phyloP scores from a whole-genome alignment of 2,329 filamentous ascomycete genomes.

The Penicillium sp. region DNA sequence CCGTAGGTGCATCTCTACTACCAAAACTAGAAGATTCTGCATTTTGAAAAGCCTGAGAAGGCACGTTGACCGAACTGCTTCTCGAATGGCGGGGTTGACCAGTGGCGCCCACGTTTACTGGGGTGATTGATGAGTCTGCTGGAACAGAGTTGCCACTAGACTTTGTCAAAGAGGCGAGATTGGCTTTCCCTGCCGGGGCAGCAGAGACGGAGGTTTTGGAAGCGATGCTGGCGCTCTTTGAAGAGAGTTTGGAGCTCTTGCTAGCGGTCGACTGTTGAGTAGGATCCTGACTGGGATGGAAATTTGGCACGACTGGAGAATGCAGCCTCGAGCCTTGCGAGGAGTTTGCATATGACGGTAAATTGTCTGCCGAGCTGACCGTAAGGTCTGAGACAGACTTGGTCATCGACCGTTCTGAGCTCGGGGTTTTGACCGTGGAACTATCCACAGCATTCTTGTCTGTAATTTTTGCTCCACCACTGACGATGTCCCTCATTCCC shows the following conservation, averaged over 20 bases:
- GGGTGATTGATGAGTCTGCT: constrained; percentile 56
- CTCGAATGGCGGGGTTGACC: constrained; percentile 37
- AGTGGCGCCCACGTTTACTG: constrained; percentile 49
- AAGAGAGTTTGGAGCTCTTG: constrained; percentile 48
- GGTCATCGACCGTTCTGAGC: constrained; percentile 34
- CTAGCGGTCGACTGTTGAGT: constrained; percentile 28
- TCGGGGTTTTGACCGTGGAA: constrained; percentile 35
- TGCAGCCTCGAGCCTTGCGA: constrained; percentile 47
- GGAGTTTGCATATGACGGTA: constrained; percentile 38
- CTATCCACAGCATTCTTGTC: constrained; percentile 38
- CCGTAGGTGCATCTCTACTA: constrained; percentile 39
- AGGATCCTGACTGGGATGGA: constrained; percentile 40
- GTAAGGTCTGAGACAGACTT: constrained; percentile 36
- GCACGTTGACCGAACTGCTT: constrained; percentile 41
- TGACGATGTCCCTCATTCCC: constrained; percentile 63
- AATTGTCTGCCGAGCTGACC: constrained; percentile 30
- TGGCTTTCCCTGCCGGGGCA: constrained; percentile 47
- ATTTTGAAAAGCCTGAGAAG: constrained; percentile 39
- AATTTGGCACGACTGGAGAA: constrained; percentile 42
- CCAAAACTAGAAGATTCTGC: constrained; percentile 38
- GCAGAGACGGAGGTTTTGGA: constrained; percentile 50
- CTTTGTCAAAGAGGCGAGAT: constrained; percentile 45
- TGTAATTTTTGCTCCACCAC: constrained; percentile 40
- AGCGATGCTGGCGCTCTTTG: constrained; percentile 50
- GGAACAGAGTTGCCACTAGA: constrained; percentile 37